Base-by-base conservation (phyloP, 306 rosid species). In the Dryas drummondii region DNA sequence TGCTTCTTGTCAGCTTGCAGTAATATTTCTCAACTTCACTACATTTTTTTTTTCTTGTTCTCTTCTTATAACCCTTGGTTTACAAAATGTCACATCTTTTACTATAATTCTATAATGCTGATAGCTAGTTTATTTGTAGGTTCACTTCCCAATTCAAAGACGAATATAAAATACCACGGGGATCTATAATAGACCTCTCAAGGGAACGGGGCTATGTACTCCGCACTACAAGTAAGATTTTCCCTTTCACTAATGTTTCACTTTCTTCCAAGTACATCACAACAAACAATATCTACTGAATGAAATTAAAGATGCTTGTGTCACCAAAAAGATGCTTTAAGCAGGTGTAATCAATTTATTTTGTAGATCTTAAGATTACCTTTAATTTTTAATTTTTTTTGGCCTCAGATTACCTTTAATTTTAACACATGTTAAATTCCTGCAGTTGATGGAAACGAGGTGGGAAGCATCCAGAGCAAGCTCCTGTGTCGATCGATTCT, bases 121-220 rank as follows among this genome's bases (percentile, higher is more conserved):
- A 78, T 77, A 12, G 44, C 73, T 47, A 19, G 62, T 66, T 80
- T 56, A 76, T 71, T 67, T 89, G 88, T 76, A 94, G 97, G 89
- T 94, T 94, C 84, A 92, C 97, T 78, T 90, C 99, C 45, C 97
- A 88, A 81, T 94, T 94, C 82, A 94, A 83, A 84, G 99, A 94
- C 60, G 97, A 92, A 80, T 76, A 87, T 74, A 88, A 92, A 87
- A 86, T 94, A 75, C 97, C 97, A 40, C 77, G 93, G 48, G 99
- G 97, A 70, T 84, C 99, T 37, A 85, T 86, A 17, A 94, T 94
- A 61, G 84, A 86, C 42, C 96, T 94, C 42, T 83, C 90, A 52
- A 94, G 87, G 82, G 97, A 87, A 65, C 84, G 72, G 53, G 97
- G 93, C 58, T 79, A 91, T 48, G 83, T 88, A 72, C 97, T 94